Conservation (phyloP, 2,329 filamentous ascomycete species). For the Epichloe sibirici region DNA sequence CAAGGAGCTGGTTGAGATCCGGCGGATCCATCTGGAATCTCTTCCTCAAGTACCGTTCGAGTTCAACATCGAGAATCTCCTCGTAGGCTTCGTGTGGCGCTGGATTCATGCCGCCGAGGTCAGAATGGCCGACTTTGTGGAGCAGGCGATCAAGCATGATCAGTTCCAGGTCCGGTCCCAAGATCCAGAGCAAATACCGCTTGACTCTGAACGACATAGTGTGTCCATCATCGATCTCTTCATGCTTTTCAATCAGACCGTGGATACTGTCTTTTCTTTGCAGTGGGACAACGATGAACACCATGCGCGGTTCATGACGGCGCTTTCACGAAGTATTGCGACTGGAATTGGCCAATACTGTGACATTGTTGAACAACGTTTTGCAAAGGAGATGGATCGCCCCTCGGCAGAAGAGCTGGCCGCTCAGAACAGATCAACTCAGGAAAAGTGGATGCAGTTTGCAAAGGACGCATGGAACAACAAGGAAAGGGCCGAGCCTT, state of each 20-base stretch:
- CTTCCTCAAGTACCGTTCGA: conserved; percentile 65
- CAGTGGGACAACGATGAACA: conserved; percentile 91
- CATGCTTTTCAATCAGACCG: conserved; percentile 81
- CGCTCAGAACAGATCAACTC: conserved; percentile 62
- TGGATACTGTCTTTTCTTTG: conserved; percentile 74
- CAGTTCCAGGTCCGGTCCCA: conserved; percentile 64
- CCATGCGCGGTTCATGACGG: conserved; percentile 94
- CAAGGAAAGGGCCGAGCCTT: conserved; percentile 89
- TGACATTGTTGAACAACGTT: conserved; percentile 75
- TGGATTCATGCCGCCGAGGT: conserved; percentile 78
- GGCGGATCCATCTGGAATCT: conserved; percentile 64
- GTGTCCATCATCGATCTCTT: conserved; percentile 90
- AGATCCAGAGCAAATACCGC: conserved; percentile 47
- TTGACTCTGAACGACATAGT: conserved; percentile 80
- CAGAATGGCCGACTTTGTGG: conserved; percentile 72
- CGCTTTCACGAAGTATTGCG: conserved; percentile 73
- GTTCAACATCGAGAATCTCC: conserved; percentile 74
- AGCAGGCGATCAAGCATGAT: conserved; percentile 84
- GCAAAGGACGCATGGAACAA: conserved; percentile 88
- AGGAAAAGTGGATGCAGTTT: conserved; percentile 86
- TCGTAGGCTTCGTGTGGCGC: conserved; percentile 90
- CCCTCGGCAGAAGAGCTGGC: conserved; percentile 79
- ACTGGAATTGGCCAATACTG: conserved; percentile 79
- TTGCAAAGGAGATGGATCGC: conserved; percentile 85
- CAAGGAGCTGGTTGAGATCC: conserved; percentile 73